phyloP scores from a whole-genome alignment of 2,329 filamentous ascomycete genomes.

The Phaeosphaeriaceae sp. region DNA sequence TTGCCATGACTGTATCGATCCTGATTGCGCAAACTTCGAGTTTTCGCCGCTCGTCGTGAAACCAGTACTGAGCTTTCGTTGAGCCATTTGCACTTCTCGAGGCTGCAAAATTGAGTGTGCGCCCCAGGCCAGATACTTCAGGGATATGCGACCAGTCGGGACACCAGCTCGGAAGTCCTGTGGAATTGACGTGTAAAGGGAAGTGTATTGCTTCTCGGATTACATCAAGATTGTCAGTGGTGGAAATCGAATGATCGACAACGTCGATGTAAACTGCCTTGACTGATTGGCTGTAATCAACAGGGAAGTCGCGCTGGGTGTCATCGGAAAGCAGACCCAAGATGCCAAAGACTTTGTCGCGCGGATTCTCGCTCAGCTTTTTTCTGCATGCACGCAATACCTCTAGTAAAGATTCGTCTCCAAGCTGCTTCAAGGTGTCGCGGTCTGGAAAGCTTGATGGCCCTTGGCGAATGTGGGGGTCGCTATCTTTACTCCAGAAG shows the following conservation, averaged over 20 bases:
- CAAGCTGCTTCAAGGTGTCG: slow-evolving; percentile 8
- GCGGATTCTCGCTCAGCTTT: slow-evolving; percentile 39
- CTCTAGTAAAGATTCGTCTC: slow-evolving; percentile 27
- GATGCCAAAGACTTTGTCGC: slow-evolving; percentile 49
- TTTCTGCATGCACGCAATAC: slow-evolving; percentile 30
- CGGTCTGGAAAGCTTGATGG: slow-evolving; percentile 24
- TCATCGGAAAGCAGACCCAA: slow-evolving; percentile 39
- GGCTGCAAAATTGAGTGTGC: slow-evolving; percentile 26
- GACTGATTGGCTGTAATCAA: slow-evolving; percentile 42
- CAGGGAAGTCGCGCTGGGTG: slow-evolving; percentile 32
- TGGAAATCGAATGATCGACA: slow-evolving; percentile 38
- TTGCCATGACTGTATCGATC: slow-evolving; percentile 31
- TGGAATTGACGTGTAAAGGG: slow-evolving; percentile 27
- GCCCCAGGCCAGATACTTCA: slow-evolving; percentile 18
- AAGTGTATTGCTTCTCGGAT: slow-evolving; percentile 48
- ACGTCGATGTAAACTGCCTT: slow-evolving; percentile 46
- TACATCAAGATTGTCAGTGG: slow-evolving; percentile 38
- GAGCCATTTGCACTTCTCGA: slow-evolving; percentile 2
- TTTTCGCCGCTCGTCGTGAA: slow-evolving; percentile 30
- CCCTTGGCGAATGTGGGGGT: slow-evolving; percentile 20
- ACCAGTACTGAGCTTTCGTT: slow-evolving; percentile 23
- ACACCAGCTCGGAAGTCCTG: slow-evolving; percentile 43
- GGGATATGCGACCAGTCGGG: slow-evolving; percentile 48
- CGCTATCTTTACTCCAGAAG: slow-evolving; percentile 20
- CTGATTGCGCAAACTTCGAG: slow-evolving; percentile 41